A percentile compares a stretch with the other conserved stretches of the same genome.
Conservation (phyloP, 352 stramenopile species). For the Pythium grandisporangium region DNA sequence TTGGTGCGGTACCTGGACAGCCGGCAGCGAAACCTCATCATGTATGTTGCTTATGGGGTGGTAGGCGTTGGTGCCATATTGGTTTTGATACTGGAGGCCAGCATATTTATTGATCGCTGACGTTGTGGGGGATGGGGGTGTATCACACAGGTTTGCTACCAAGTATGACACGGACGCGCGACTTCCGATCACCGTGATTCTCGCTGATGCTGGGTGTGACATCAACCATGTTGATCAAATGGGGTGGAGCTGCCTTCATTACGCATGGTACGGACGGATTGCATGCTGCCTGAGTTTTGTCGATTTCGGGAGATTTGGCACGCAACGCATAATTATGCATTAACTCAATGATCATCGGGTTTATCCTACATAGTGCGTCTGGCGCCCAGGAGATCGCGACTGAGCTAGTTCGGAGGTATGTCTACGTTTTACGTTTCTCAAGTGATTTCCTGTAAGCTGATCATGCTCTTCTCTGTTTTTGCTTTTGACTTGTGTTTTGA, state of each 20-base stretch:
- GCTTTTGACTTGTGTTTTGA: background rate
- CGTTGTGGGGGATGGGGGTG: no score
- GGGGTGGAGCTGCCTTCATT: constrained; percentile 81
- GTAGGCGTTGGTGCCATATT: no score
- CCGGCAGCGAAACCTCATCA: constrained; percentile 73
- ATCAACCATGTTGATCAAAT: constrained; percentile 80
- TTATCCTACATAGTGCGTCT: constrained; percentile 51
- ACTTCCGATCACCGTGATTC: constrained; percentile 76
- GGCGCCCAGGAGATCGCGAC: constrained; percentile 61
- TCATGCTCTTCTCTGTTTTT: background rate
- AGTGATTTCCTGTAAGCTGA: no score
- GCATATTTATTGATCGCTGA: no score
- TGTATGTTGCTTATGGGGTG: constrained; percentile 43
- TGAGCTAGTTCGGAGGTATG: constrained; percentile 61
- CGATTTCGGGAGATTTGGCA: no score
- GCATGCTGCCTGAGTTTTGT: no score
- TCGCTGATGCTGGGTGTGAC: constrained; percentile 74
- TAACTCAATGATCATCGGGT: no score
- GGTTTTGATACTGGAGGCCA: no score
- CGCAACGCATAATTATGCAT: no score
- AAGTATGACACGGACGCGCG: constrained; percentile 80
- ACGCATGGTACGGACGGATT: constrained; percentile 83
- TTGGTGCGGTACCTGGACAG: constrained; percentile 68
- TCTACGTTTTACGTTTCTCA: no score
- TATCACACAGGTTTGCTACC: constrained; percentile 36